A percentile compares a stretch with the other conserved stretches of the same genome.
phyloP scores from a whole-genome alignment of 148 eudicot genomes.

The Oxyria digyna region DNA sequence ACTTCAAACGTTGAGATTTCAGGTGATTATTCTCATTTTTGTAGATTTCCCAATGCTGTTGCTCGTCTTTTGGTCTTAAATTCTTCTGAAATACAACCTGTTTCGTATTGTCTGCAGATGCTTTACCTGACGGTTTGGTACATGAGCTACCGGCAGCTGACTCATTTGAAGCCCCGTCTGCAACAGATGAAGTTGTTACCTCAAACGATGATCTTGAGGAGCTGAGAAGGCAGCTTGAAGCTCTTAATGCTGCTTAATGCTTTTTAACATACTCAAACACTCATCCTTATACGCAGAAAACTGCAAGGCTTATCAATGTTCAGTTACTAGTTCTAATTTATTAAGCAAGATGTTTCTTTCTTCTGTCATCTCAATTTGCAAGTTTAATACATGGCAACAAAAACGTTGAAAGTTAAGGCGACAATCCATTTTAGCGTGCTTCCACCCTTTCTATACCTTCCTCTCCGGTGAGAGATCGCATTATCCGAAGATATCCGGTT shows the following conservation, averaged over 20 bases:
- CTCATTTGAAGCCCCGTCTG: slow-evolving; percentile 22
- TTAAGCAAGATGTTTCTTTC: not conserved
- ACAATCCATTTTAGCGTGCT: too few species aligned
- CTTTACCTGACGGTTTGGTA: slow-evolving; percentile 68
- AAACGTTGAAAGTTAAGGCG: too few species aligned
- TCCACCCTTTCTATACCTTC: too few species aligned
- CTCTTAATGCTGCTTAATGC: slow-evolving; percentile 49
- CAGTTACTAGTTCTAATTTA: not conserved
- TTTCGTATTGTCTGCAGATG: slow-evolving; percentile 23
- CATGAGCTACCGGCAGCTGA: slow-evolving; percentile 80
- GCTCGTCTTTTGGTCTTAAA: too few species aligned
- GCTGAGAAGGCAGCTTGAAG: slow-evolving; percentile 65
- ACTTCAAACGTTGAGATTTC: slow-evolving; percentile 22
- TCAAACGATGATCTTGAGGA: slow-evolving; percentile 71
- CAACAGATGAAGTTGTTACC: slow-evolving; percentile 22
- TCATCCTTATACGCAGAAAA: not conserved
- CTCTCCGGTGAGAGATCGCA: too few species aligned
- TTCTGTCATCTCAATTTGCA: not conserved
- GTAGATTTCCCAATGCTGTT: not conserved
- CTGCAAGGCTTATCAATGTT: too few species aligned
- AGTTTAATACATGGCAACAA: not conserved
- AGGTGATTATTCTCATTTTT: slow-evolving; percentile 25
- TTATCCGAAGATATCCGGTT: too few species aligned
- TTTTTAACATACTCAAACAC: not conserved
- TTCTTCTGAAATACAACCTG: too few species aligned